These are phyloP conservation scores for Coccomyxa sp. DNA, from an alignment of 139 green algal genomes.

Conservation along the genomic window DNA sequence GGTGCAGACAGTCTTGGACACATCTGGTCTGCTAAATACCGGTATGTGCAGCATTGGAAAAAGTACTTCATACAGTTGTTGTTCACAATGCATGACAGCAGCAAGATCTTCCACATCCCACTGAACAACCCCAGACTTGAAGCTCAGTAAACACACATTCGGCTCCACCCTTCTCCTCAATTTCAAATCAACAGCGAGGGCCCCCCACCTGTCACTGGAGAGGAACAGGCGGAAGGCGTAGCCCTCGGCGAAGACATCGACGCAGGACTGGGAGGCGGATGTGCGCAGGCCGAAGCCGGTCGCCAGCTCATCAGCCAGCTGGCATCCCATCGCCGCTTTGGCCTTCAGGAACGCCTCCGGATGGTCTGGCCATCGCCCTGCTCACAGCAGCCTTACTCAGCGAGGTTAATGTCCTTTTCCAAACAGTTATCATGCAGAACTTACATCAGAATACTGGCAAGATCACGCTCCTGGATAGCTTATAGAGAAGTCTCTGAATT, in stretches of 20 bases:
- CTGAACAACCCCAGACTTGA: neutral
- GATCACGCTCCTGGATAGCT: no score
- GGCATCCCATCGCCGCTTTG: conserved; percentile 66
- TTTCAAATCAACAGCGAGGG: neutral
- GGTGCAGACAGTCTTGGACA: no score
- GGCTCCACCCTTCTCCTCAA: no score
- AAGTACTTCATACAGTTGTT: no score
- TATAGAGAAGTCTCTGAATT: neutral
- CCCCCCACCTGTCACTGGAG: conserved; percentile 3
- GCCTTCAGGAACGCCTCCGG: conserved; percentile 59
- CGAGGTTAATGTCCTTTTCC: neutral
- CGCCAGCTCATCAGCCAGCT: conserved; percentile 58
- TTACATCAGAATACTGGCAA: neutral
- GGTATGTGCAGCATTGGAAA: no score
- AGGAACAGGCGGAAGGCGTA: conserved; percentile 74
- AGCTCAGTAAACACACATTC: neutral
- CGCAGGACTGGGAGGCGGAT: conserved; percentile 38
- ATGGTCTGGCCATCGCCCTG: conserved; percentile 62
- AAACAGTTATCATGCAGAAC: neutral
- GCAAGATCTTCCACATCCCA: neutral
- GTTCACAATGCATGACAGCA: neutral
- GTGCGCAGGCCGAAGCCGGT: conserved; percentile 39
- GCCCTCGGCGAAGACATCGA: conserved; percentile 72
- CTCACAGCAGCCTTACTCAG: neutral
- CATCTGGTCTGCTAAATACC: no score